These are phyloP conservation scores for Lasiodiplodia gonubiensis DNA, from an alignment of 2,329 filamentous ascomycete species.

Conservation along the genomic window DNA sequence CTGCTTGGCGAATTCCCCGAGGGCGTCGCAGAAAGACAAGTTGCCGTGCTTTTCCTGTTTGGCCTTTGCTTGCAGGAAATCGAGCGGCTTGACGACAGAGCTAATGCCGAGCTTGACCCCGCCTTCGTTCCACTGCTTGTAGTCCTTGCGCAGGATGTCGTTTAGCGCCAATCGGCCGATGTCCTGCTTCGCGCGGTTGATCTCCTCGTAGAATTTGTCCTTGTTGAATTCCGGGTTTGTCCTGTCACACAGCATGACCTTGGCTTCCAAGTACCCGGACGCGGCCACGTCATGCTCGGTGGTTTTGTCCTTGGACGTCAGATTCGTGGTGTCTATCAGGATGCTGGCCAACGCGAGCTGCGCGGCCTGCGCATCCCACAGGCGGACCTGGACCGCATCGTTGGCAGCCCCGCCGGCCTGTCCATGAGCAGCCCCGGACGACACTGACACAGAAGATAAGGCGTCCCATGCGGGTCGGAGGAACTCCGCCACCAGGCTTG, in stretches of 20 bases:
- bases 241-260: constrained; percentile 49
- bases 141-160: constrained; percentile 80
- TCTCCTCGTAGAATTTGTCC: constrained; percentile 62
- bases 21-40: constrained; percentile 53
- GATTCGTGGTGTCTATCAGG: constrained; percentile 73
- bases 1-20: constrained; percentile 62
- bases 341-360: constrained; percentile 72
- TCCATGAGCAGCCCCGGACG: constrained; percentile 45
- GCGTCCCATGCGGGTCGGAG: constrained; percentile 63
- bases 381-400: constrained; percentile 44
- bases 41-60: constrained; percentile 45
- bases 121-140: constrained; percentile 73
- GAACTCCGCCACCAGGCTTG: constrained; percentile 70
- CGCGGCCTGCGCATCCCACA: constrained; percentile 65
- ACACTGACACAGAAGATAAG: constrained; percentile 50
- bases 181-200: constrained; percentile 70
- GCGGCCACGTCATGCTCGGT: constrained; percentile 66
- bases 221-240: constrained; percentile 55
- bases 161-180: constrained; percentile 65
- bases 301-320: constrained; percentile 66
- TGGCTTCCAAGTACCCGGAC: constrained; percentile 64
- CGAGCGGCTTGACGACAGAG: constrained; percentile 67
- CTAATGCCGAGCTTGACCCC: constrained; percentile 68
- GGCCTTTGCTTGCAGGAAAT: constrained; percentile 64
- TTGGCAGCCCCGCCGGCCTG: constrained; percentile 48